These are phyloP conservation scores for Echinosophora koreensis DNA, from an alignment of 306 rosid genomes.

Conservation along the genomic window DNA sequence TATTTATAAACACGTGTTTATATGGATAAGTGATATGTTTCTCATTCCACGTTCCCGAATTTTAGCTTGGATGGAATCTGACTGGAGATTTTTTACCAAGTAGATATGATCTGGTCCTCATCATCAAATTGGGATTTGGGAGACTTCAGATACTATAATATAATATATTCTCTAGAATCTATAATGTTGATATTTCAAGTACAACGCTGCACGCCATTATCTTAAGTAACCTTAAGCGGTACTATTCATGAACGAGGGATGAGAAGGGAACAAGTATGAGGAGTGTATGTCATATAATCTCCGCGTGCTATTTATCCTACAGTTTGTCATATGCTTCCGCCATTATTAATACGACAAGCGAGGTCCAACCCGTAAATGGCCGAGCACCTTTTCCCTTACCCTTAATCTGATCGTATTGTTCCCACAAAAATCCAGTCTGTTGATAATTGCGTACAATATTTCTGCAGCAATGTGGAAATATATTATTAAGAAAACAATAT, in stretches of 20 bases:
- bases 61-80: not conserved
- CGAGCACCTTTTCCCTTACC: constrained; percentile 94
- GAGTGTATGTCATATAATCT: constrained; percentile 6
- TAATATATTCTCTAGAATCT: constrained; percentile 13
- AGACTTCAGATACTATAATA: not conserved
- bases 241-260: not conserved
- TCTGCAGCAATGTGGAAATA: constrained; percentile 39
- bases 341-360: constrained; percentile 84
- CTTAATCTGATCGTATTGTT: constrained; percentile 82
- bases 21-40: not conserved
- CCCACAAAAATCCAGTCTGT: constrained; percentile 84
- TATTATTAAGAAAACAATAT: not conserved
- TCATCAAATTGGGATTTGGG: not conserved
- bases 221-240: not conserved
- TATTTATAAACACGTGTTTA: too few relatives aligned
- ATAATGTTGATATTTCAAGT: constrained; percentile 2
- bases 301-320: constrained; percentile 45
- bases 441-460: constrained; percentile 71
- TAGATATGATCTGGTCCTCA: not conserved
- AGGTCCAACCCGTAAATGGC: constrained; percentile 93
- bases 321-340: constrained; percentile 72
- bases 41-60: not conserved
- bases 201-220: not conserved
- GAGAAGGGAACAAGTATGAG: not conserved
- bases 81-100: not conserved